Percentiles rank a stretch among this genome's conserved stretches.
phyloP scores from a whole-genome alignment of 2,329 filamentous ascomycete species.

The Fonsecaea erecta region DNA sequence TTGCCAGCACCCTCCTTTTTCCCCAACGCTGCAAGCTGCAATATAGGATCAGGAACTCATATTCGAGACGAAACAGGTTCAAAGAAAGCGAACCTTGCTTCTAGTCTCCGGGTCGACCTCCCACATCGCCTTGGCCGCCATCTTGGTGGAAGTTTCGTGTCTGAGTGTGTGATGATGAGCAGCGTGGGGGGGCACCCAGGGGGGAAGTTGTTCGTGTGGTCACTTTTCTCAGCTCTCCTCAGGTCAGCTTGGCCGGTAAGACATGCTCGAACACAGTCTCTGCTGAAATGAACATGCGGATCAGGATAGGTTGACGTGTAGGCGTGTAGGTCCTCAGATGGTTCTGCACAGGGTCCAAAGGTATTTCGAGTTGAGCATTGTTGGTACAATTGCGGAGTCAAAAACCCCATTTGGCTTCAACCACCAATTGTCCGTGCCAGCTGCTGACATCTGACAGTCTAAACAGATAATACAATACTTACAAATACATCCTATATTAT shows the following conservation, averaged over 20 bases:
- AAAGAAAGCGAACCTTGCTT: constrained; percentile 70
- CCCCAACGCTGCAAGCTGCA: constrained; percentile 84
- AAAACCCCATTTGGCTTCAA: constrained; percentile 2
- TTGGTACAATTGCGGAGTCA: constrained; percentile 10
- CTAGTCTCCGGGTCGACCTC: constrained; percentile 97
- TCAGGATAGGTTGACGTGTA: neutral
- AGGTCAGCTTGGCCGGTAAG: neutral
- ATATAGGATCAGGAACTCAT: constrained; percentile 5
- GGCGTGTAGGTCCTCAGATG: neutral
- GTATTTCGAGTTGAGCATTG: neutral
- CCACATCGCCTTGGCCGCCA: constrained; percentile 69
- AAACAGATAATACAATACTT: too few relatives aligned
- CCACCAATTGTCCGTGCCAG: neutral
- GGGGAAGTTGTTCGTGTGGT: constrained; percentile 21
- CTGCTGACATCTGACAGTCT: constrained; percentile 2
- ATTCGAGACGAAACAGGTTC: neutral
- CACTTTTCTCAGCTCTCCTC: constrained; percentile 7
- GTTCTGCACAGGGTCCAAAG: neutral
- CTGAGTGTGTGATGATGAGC: neutral
- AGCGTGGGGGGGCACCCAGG: constrained; percentile 15
- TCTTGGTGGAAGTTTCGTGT: constrained; percentile 24
- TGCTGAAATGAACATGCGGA: neutral
- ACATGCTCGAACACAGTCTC: constrained; percentile 12
- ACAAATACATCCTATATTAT: constrained; percentile 5
- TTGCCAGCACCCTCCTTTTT: constrained; percentile 77